Conservation (phyloP, 768 basidiomycete species). For the Agaricus blazei region DNA sequence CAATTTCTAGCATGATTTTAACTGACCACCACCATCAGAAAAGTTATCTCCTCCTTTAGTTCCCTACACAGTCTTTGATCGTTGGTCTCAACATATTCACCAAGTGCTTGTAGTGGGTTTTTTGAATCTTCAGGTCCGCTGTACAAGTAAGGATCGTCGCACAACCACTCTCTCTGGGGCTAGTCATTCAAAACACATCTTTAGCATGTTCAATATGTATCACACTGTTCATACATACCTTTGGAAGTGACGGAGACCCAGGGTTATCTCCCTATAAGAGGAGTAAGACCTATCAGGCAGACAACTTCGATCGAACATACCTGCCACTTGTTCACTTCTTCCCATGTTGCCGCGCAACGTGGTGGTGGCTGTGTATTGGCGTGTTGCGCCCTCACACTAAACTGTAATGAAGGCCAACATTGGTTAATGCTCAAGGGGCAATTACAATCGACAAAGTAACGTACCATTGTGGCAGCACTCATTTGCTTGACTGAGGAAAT, state of each 20-base stretch:
- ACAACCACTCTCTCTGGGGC: not conserved
- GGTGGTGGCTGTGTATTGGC: too few relatives aligned
- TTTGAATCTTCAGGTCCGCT: not conserved
- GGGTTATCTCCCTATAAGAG: too few relatives aligned
- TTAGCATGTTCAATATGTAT: not conserved
- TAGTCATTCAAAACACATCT: not conserved
- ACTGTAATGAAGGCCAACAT: too few relatives aligned
- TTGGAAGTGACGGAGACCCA: not conserved
- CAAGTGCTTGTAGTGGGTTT: not conserved
- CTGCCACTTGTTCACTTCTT: too few relatives aligned
- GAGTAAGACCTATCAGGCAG: too few relatives aligned
- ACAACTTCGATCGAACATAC: too few relatives aligned
- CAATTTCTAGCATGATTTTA: not conserved
- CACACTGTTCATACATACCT: not conserved
- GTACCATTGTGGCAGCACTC: too few relatives aligned
- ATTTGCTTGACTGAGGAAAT: too few relatives aligned
- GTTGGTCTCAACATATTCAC: not conserved
- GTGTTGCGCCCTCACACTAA: too few relatives aligned
- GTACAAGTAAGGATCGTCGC: not conserved
- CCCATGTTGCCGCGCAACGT: too few relatives aligned
- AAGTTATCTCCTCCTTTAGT: conserved; percentile 1
- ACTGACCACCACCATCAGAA: conserved; percentile 1
- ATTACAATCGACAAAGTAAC: too few relatives aligned
- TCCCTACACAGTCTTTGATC: not conserved
- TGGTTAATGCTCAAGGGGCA: too few relatives aligned